Base-by-base conservation (phyloP, 1,284 basidiomycete species). In the Ceratobasidium sp. region DNA sequence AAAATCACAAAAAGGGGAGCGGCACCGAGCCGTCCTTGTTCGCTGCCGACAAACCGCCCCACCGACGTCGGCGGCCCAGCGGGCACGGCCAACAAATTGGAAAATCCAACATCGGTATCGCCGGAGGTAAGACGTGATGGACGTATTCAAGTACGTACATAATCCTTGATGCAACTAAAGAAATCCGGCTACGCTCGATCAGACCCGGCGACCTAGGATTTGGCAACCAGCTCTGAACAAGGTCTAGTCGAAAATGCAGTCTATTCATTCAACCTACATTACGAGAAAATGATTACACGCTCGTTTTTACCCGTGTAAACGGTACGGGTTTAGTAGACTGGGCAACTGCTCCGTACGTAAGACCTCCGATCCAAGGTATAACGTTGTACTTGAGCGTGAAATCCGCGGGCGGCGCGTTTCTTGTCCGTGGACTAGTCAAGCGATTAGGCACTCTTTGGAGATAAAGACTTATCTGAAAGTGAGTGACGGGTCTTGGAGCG, bases 351-450 rank as follows among this genome's bases (percentile, higher is more conserved):
- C 94, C 94, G 76, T 91, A 93, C 3, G 89, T 91, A 61, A 97
- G 86, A 51, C 90, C 79, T 6, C 95, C 95, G 17, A 97, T 93
- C 81, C 93, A 91, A 15, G 95, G 95, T 95, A 97, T 97, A 34
- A 95, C 83, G 81, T 97, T 96, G 85, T 96, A 97, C 82, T 93
- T 93, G 62, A 97, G 87, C 0, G 89, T 86, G 82, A 95, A 97
- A 76, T 89, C 85, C 5, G 91, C 91, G 17, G 92, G 86, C 13
- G 88, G 85, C 51, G 88, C 86, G 80, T 90, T 88, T 82, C 94
- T 95, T 78, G 9, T 74, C 29, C 52, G 52, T 49, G 19, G 25
- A 17, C 25, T 1, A 29, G 52, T 57, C 56, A 3, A 62, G 32
- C 19, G 43, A 22, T 29, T 51, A 44, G 34, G n/a, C 1, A 65